These are phyloP conservation scores for Diaporthe caulivora DNA, from an alignment of 2,329 filamentous ascomycete species.

Conservation along the genomic window DNA sequence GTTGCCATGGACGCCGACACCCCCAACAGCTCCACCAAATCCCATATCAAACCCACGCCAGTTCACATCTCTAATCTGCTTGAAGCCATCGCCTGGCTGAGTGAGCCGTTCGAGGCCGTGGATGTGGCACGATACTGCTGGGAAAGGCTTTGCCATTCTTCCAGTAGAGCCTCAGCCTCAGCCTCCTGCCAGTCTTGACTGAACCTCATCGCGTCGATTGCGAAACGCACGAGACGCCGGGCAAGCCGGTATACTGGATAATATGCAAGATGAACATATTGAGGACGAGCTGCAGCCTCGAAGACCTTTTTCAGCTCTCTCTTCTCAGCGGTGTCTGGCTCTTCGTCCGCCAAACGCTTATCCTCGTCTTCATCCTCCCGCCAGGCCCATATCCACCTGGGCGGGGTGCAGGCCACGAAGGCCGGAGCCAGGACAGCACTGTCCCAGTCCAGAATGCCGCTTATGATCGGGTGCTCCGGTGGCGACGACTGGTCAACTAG, in stretches of 20 bases:
- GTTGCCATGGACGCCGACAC: too few species aligned
- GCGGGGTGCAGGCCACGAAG: conserved; percentile 49
- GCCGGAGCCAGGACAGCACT: conserved; percentile 47
- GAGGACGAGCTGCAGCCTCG: conserved; percentile 44
- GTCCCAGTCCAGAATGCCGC: conserved; percentile 49
- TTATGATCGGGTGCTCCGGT: conserved; percentile 39
- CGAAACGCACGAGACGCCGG: conserved; percentile 39
- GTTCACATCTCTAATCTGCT: too few species aligned
- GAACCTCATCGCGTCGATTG: conserved; percentile 2
- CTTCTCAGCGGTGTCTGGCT: conserved; percentile 32
- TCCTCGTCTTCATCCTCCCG: conserved; percentile 42
- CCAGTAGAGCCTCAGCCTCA: not conserved
- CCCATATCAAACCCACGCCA: too few species aligned
- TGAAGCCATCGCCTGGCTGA: too few species aligned
- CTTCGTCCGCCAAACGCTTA: conserved; percentile 36
- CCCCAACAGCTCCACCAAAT: too few species aligned
- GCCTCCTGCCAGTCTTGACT: not conserved
- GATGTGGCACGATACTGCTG: too few species aligned
- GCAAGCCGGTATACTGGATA: conserved; percentile 43
- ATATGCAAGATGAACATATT: conserved; percentile 45
- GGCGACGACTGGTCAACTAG: conserved; percentile 41
- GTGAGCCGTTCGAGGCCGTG: too few species aligned
- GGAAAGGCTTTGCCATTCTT: not conserved
- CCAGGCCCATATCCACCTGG: conserved; percentile 49
- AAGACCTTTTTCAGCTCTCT: conserved; percentile 46